Conservation (phyloP, 805 yeast genomes). For the Hanseniaspora clermontiae region DNA sequence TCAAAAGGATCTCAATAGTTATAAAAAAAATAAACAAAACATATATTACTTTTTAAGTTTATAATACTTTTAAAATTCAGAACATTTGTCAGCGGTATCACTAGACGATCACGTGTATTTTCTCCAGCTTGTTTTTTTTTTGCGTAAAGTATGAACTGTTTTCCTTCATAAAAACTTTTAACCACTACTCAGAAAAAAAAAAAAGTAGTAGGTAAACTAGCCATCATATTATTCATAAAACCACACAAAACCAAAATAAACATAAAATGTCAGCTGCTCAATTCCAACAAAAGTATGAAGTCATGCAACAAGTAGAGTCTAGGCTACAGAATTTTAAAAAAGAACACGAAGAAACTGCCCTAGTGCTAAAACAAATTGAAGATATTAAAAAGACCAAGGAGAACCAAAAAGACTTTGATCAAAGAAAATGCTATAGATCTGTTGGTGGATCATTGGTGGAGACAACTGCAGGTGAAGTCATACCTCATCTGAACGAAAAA, state of each 20-base stretch:
- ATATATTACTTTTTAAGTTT: too few species aligned
- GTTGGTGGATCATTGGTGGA: conserved; percentile 86
- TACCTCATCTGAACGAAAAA: conserved; percentile 48
- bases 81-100: too few species aligned
- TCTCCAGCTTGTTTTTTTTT: too few species aligned
- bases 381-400: conserved; percentile 17
- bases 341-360: conserved; percentile 37
- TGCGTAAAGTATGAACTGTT: too few species aligned
- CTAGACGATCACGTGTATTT: too few species aligned
- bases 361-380: conserved; percentile 48
- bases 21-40: too few species aligned
- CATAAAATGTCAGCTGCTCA: conserved; percentile 31
- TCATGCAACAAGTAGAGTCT: conserved; percentile 26
- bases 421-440: conserved; percentile 81
- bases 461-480: conserved; percentile 65
- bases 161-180: too few species aligned
- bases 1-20: not conserved
- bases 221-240: not conserved
- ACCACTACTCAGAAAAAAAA: too few species aligned
- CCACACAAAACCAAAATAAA: conserved; percentile 17
- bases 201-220: too few species aligned
- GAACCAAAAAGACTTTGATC: conserved; percentile 31
- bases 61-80: too few species aligned
- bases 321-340: conserved; percentile 37
- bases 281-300: conserved; percentile 38